These are phyloP conservation scores for Gnomoniopsis smithogilvyi DNA, from an alignment of 2,329 filamentous ascomycete species.

Conservation along the genomic window DNA sequence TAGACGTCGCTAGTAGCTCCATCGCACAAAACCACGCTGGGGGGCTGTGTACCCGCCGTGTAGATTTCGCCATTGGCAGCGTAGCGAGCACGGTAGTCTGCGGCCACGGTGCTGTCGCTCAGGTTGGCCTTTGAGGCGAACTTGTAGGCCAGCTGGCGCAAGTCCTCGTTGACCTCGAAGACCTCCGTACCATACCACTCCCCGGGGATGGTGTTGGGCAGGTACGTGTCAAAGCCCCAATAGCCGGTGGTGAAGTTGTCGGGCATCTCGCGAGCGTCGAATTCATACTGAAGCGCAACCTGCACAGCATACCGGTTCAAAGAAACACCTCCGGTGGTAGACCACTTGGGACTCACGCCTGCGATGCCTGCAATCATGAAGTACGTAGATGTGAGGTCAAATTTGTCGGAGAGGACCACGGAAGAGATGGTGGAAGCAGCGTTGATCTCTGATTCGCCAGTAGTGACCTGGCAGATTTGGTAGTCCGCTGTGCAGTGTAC, in stretches of 20 bases:
- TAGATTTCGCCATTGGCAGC: constrained; percentile 36
- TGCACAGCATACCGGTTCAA: constrained; percentile 70
- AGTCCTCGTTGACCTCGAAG: constrained; percentile 60
- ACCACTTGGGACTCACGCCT: constrained; percentile 67
- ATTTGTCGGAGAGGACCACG: constrained; percentile 56
- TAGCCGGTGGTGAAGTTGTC: constrained; percentile 65
- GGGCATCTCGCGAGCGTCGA: constrained; percentile 67
- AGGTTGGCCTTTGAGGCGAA: constrained; percentile 52
- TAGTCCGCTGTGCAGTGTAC: constrained; percentile 61
- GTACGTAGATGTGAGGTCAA: constrained; percentile 66
- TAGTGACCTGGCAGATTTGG: constrained; percentile 65
- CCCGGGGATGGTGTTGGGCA: constrained; percentile 54
- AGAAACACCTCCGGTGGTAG: constrained; percentile 63
- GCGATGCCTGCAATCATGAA: constrained; percentile 71
- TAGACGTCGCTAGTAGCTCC: constrained; percentile 70
- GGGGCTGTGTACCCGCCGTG: constrained; percentile 40
- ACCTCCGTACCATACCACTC: constrained; percentile 67
- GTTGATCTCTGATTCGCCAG: constrained; percentile 72
- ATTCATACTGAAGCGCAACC: constrained; percentile 72
- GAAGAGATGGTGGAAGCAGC: constrained; percentile 65
- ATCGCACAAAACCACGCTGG: constrained; percentile 62
- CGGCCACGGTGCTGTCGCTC: constrained; percentile 45
- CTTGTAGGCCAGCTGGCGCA: constrained; percentile 50
- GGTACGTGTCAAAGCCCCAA: constrained; percentile 57
- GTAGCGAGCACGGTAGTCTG: constrained; percentile 55